phyloP scores from a whole-genome alignment of 2,329 filamentous ascomycete genomes.

The Neonectria faginata region DNA sequence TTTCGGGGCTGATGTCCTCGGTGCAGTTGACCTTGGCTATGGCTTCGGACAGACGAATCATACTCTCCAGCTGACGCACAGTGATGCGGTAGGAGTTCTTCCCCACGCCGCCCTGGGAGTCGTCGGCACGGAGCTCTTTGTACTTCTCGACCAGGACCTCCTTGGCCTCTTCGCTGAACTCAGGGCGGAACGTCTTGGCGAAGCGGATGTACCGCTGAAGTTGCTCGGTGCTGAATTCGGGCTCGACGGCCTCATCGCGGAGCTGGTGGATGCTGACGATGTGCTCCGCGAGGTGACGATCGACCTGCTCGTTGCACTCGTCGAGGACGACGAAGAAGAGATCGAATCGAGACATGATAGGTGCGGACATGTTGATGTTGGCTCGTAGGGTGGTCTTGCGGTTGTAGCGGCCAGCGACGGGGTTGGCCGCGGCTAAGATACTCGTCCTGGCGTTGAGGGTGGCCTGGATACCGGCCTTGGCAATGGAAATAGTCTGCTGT shows the following conservation, averaged over 20 bases:
- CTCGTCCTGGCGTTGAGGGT: conserved; percentile 95
- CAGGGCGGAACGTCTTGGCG: conserved; percentile 91
- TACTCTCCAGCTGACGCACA: conserved; percentile 92
- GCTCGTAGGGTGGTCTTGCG: conserved; percentile 91
- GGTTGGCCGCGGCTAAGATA: conserved; percentile 96
- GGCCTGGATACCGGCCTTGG: conserved; percentile 97
- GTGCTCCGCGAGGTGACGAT: conserved; percentile 91
- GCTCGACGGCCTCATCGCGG: conserved; percentile 89
- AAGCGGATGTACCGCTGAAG: conserved; percentile 98
- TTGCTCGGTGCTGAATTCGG: conserved; percentile 96
- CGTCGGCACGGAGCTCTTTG: conserved; percentile 93
- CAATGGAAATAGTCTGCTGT: conserved; percentile 99
- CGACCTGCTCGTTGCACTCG: conserved; percentile 92
- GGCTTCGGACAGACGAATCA: conserved; percentile 96
- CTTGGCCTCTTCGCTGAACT: conserved; percentile 90
- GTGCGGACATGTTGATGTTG: conserved; percentile 98
- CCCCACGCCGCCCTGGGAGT: conserved; percentile 92
- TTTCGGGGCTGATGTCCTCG: conserved; percentile 84
- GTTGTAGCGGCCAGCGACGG: conserved; percentile 96
- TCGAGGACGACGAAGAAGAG: conserved; percentile 98
- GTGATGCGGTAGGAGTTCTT: conserved; percentile 98
- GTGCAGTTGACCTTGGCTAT: conserved; percentile 98
- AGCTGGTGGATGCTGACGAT: conserved; percentile 95
- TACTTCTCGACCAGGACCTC: conserved; percentile 89
- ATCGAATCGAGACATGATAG: conserved; percentile 99